phyloP scores from a whole-genome alignment of 2,329 filamentous ascomycete species.

The Pseudocercospora vitis region DNA sequence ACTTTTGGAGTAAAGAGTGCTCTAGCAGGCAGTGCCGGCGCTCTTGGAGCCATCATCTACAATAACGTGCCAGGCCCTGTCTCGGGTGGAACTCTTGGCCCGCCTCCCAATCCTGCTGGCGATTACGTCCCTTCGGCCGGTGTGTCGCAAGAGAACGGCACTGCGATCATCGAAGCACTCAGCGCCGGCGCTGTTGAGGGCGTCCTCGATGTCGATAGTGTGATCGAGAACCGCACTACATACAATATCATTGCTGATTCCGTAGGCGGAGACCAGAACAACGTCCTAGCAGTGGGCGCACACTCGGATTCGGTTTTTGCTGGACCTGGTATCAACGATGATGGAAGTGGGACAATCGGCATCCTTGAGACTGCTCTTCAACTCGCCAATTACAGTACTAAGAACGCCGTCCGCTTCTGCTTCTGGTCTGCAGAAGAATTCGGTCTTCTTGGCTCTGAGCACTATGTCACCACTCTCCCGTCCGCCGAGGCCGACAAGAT shows the following conservation, averaged over 20 bases:
- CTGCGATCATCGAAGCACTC: conserved; percentile 57
- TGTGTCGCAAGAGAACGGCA: conserved; percentile 60
- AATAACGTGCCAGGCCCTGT: conserved; percentile 63
- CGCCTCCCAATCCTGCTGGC: conserved; percentile 55
- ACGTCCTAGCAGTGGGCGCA: conserved; percentile 59
- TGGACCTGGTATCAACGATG: conserved; percentile 74
- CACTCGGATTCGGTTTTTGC: conserved; percentile 62
- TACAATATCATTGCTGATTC: conserved; percentile 63
- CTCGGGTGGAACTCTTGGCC: conserved; percentile 64
- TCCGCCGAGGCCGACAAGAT: conserved; percentile 58
- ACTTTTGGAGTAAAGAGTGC: conserved; percentile 70
- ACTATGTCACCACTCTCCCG: conserved; percentile 51
- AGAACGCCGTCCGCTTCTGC: conserved; percentile 66
- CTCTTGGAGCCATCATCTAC: conserved; percentile 71
- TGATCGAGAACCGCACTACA: conserved; percentile 50
- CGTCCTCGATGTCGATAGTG: conserved; percentile 46
- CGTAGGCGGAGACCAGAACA: conserved; percentile 58
- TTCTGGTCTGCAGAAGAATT: conserved; percentile 67
- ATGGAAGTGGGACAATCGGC: conserved; percentile 66
- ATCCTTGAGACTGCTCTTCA: conserved; percentile 60
- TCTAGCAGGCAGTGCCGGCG: conserved; percentile 67
- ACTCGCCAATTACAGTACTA: conserved; percentile 70
- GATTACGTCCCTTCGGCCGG: conserved; percentile 68
- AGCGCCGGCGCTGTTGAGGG: conserved; percentile 44
- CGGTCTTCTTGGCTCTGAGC: conserved; percentile 60